phyloP scores from a whole-genome alignment of 2,329 filamentous ascomycete species.

The Paramyrothecium roridum region DNA sequence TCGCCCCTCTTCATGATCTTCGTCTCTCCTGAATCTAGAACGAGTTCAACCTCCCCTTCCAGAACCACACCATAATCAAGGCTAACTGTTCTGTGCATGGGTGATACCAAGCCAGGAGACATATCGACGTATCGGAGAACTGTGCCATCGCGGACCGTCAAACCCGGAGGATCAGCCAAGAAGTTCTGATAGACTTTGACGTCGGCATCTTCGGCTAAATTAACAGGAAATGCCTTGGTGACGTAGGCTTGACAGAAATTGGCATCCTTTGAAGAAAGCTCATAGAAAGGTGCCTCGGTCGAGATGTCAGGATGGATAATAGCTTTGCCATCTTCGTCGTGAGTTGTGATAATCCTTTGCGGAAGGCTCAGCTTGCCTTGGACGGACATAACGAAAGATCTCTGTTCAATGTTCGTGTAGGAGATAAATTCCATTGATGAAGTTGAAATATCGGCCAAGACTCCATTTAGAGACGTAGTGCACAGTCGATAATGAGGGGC shows the following conservation, averaged over 20 bases:
- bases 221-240: constrained; percentile 17
- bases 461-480: no score
- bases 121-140: constrained; percentile 48
- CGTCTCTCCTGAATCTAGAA: constrained; percentile 47
- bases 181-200: constrained; percentile 16
- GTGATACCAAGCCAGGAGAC: constrained; percentile 23
- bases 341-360: constrained; percentile 17
- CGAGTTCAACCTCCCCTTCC: constrained; percentile 50
- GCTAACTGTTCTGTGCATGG: constrained; percentile 45
- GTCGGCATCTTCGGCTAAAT: constrained; percentile 14
- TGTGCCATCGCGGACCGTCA: constrained; percentile 31
- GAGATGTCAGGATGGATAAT: constrained; percentile 10
- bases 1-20: constrained; percentile 46
- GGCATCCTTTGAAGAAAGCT: constrained; percentile 11
- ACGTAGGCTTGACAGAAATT: constrained; percentile 21
- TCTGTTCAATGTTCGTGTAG: constrained; percentile 3
- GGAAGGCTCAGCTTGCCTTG: constrained; percentile 17
- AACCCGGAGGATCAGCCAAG: constrained; percentile 17
- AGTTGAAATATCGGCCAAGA: no score
- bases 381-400: constrained; percentile 4
- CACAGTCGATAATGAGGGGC: no score
- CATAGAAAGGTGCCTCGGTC: constrained; percentile 13
- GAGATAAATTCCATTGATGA: neutral
- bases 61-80: constrained; percentile 54
- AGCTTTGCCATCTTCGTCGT: constrained; percentile 21